Percentiles rank a stretch among this genome's conserved stretches.
phyloP scores from a whole-genome alignment of 441 rosid genomes.

The Pelargonium cotyledonis region DNA sequence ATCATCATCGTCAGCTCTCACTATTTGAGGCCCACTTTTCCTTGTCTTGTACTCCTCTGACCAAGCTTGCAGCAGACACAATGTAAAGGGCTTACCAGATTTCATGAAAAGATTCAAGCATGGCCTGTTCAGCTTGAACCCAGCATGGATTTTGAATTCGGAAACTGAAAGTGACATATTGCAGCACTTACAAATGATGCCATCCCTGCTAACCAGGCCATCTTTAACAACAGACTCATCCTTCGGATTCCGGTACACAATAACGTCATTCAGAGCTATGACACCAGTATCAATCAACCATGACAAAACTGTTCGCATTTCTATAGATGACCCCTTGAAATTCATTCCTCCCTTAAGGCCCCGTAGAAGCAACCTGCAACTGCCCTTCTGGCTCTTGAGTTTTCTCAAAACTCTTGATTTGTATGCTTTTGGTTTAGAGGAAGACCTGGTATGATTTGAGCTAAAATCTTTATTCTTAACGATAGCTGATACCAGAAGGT shows the following conservation, averaged over 20 bases:
- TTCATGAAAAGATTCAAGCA: slow-evolving; percentile 82
- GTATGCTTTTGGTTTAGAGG: slow-evolving; percentile 38
- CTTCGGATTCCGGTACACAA: slow-evolving; percentile 60
- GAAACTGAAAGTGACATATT: slow-evolving; percentile 54
- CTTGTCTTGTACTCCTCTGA: slow-evolving; percentile 70
- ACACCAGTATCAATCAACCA: slow-evolving; percentile 65
- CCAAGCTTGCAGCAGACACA: slow-evolving; percentile 90
- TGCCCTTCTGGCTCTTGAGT: slow-evolving; percentile 45
- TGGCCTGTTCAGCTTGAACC: slow-evolving; percentile 57
- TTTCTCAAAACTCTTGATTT: slow-evolving; percentile 41
- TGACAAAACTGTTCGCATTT: slow-evolving; percentile 65
- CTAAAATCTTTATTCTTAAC: slow-evolving; percentile 46
- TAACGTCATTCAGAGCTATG: slow-evolving; percentile 58
- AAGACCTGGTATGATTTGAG: slow-evolving; percentile 29
- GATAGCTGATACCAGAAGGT: slow-evolving; percentile 54
- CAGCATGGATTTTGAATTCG: slow-evolving; percentile 75
- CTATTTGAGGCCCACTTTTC: slow-evolving; percentile 40
- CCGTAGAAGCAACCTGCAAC: slow-evolving; percentile 64
- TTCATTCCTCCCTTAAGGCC: slow-evolving; percentile 42
- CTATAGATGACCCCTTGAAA: slow-evolving; percentile 33
- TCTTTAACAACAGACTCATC: slow-evolving; percentile 60
- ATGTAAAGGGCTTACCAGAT: slow-evolving; percentile 66
- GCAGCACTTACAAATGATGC: slow-evolving; percentile 82
- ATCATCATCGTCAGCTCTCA: slow-evolving; percentile 57
- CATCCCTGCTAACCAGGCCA: slow-evolving; percentile 61